Conservation (phyloP, 2,329 filamentous ascomycete species). For the Pseudogymnoascus verrucosus region DNA sequence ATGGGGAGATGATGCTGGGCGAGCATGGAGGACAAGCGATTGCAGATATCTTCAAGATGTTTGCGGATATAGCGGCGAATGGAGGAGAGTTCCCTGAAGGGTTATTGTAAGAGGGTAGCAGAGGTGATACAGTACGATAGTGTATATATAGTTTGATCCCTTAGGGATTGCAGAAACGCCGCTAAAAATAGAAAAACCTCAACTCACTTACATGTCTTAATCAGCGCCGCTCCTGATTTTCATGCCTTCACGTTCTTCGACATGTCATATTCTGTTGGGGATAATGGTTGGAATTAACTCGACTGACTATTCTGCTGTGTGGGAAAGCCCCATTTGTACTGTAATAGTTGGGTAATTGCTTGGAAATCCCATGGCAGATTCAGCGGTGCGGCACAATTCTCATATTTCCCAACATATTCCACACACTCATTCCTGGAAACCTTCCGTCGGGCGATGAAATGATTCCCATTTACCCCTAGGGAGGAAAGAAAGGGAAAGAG, state of each 20-base stretch:
- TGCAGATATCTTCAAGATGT: neutral
- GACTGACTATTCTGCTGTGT: no score
- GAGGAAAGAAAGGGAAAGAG: no score
- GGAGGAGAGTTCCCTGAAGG: neutral
- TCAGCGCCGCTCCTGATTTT: neutral
- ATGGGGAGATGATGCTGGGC: slow-evolving; percentile 12
- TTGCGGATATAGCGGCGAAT: neutral
- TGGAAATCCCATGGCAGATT: no score
- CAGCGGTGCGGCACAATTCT: no score
- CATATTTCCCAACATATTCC: neutral
- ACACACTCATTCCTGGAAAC: neutral
- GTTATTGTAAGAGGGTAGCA: neutral
- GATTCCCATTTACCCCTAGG: no score
- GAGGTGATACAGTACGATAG: neutral
- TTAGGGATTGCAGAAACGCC: neutral
- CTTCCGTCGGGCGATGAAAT: neutral
- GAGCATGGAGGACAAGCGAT: slow-evolving; percentile 4
- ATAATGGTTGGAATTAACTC: no score
- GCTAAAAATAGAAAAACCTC: neutral
- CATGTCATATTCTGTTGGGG: no score
- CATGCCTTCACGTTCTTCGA: no score
- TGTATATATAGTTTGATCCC: neutral
- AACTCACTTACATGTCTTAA: neutral
- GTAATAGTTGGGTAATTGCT: no score
- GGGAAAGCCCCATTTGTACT: no score